phyloP scores from a whole-genome alignment of 176 grass and related monocot genomes.

The Saccharum officinarum region DNA sequence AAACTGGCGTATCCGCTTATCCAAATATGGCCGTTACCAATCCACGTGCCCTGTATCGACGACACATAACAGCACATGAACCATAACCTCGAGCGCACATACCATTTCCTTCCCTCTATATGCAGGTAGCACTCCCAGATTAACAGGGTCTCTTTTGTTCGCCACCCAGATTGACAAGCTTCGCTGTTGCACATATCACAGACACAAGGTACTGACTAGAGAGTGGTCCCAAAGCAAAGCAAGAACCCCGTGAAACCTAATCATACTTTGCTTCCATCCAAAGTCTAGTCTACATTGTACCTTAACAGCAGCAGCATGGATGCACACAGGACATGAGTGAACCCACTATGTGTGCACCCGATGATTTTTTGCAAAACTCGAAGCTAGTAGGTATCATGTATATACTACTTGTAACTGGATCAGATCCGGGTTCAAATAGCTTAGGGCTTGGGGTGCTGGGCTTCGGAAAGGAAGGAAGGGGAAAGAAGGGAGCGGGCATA shows the following conservation, averaged over 20 bases:
- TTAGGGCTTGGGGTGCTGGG: not conserved
- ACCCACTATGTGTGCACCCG: too few relatives aligned
- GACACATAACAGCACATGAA: too few relatives aligned
- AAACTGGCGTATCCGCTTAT: not conserved
- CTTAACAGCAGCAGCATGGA: not conserved
- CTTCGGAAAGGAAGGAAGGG: too few relatives aligned
- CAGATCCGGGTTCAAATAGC: not conserved
- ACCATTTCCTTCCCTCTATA: not conserved
- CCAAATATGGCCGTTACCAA: not conserved
- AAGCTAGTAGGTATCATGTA: not conserved
- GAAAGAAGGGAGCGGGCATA: not conserved
- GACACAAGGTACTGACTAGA: not conserved
- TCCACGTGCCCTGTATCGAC: not conserved
- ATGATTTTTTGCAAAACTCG: not conserved
- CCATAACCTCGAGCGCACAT: not conserved
- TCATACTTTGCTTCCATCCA: not conserved
- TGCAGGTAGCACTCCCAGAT: not conserved
- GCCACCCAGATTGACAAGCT: not conserved
- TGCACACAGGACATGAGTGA: not conserved
- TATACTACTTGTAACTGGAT: too few relatives aligned
- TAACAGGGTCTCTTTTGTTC: not conserved
- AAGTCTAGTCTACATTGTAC: not conserved
- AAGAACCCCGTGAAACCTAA: not conserved
- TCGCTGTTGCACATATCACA: not conserved
- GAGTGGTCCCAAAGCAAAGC: not conserved